phyloP scores from a whole-genome alignment of 192 early-diverging fungal genomes.

The Rhizoclosmatium globosum region DNA sequence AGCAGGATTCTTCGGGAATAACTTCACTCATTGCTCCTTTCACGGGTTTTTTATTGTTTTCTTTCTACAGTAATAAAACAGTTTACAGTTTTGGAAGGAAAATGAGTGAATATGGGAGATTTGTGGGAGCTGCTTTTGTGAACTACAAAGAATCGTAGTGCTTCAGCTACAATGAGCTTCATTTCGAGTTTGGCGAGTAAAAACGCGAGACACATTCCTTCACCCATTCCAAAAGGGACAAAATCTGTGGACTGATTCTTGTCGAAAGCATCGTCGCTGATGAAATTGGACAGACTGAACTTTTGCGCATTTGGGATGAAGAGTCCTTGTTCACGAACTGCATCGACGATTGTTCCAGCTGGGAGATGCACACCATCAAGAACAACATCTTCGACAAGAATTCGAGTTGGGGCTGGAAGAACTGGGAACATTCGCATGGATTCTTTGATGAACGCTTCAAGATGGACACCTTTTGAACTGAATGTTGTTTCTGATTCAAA shows the following conservation, averaged over 20 bases:
- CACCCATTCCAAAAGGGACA: slow-evolving; percentile 13
- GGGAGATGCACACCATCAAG: slow-evolving; percentile 6
- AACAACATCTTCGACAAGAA: neutral
- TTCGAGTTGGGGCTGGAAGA: neutral
- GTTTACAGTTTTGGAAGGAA: no score
- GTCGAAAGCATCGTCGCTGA: slow-evolving; percentile 3
- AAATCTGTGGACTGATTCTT: neutral
- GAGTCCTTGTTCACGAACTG: slow-evolving; percentile 1
- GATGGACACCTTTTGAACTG: neutral
- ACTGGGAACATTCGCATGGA: neutral
- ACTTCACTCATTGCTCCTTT: no score
- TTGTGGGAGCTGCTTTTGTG: neutral
- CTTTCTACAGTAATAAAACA: no score
- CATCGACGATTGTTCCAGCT: slow-evolving; percentile 16
- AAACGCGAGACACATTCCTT: slow-evolving; percentile 6
- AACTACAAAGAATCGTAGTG: neutral
- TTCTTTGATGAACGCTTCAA: slow-evolving; percentile 21
- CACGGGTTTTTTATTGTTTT: no score
- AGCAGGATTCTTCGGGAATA: no score
- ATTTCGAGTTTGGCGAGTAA: slow-evolving; percentile 7
- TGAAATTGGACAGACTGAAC: neutral
- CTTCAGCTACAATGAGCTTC: neutral
- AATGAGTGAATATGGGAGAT: no score
- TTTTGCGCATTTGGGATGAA: slow-evolving; percentile 1
- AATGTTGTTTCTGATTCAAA: slow-evolving; percentile 1